Conservation (phyloP, 1,139 yeast species). For the Candida neerlandica region DNA sequence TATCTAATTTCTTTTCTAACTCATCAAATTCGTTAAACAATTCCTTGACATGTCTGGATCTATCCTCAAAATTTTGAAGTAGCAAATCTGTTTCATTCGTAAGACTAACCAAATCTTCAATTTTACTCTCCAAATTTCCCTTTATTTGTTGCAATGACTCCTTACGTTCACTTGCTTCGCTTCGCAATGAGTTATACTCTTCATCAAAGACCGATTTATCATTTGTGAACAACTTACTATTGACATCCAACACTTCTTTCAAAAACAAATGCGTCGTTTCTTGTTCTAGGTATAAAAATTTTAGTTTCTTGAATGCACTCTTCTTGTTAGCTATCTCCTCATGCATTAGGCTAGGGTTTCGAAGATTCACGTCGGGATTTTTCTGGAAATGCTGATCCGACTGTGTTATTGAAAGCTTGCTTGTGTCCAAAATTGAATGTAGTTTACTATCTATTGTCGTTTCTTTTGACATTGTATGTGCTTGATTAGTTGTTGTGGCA, state of each 20-base stretch:
- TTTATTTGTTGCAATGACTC: slow-evolving; percentile 8
- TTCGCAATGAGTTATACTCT: slow-evolving; percentile 6
- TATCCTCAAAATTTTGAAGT: slow-evolving; percentile 1
- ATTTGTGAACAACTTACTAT: not conserved
- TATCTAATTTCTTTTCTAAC: slow-evolving; percentile 4
- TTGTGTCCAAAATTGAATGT: not conserved
- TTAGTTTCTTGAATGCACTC: slow-evolving; percentile 51
- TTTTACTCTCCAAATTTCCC: slow-evolving; percentile 5
- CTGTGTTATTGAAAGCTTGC: not conserved
- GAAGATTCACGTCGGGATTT: slow-evolving; percentile 13
- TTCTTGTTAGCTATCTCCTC: slow-evolving; percentile 34
- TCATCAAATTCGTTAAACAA: not conserved
- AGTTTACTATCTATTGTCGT: not conserved
- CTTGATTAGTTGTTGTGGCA: not conserved
- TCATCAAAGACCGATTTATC: slow-evolving; percentile 1
- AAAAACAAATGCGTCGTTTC: slow-evolving; percentile 68
- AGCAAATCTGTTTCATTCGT: slow-evolving; percentile 4
- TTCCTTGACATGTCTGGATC: not conserved
- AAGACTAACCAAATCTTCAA: slow-evolving; percentile 3
- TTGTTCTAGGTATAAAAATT: slow-evolving; percentile 66
- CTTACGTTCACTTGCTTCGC: slow-evolving; percentile 3
- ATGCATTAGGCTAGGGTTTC: slow-evolving; percentile 26
- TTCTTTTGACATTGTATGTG: not conserved
- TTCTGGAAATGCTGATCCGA: slow-evolving; percentile 7
- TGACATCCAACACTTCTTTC: slow-evolving; percentile 22